Evolutionary conservation across 805 yeast species (phyloP).

Genomic region (Wickerhamiella parazyma): DNA sequence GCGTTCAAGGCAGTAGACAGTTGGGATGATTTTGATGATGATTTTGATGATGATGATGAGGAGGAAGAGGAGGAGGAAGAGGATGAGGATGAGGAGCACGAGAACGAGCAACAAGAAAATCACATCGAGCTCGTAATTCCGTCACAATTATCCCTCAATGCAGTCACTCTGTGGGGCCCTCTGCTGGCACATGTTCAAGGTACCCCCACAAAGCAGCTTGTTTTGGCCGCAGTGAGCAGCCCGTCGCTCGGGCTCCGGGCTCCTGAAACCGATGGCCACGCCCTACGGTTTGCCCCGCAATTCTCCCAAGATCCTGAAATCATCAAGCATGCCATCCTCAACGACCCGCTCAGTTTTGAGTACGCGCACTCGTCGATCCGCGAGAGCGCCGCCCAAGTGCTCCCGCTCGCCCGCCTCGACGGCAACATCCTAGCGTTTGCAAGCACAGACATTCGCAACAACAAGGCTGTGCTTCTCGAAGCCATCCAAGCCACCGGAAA

Average conservation of each 20-base stretch:
- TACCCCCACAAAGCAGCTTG: background rate
- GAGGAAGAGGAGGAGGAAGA: background rate
- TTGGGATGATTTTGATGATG: conserved; percentile 1
- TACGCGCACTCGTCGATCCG: background rate
- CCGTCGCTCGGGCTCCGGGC: background rate
- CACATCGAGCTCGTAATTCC: background rate
- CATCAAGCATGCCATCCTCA: background rate
- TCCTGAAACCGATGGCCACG: conserved; percentile 8
- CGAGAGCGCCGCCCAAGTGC: conserved; percentile 1
- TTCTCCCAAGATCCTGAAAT: background rate
- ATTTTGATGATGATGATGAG: background rate
- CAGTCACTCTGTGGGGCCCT: conserved; percentile 6
- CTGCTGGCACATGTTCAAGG: background rate
- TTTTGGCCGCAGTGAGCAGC: background rate
- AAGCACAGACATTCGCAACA: background rate
- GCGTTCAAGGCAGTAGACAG: conserved; percentile 1
- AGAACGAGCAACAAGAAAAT: background rate
- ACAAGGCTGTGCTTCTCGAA: background rate
- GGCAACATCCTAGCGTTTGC: conserved; percentile 5
- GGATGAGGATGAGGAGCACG: background rate
- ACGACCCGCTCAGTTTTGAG: conserved; percentile 4
- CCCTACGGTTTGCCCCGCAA: conserved; percentile 1
- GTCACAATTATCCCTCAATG: background rate
- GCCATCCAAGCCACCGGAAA: background rate
- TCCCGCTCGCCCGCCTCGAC: background rate